Evolutionary conservation across 768 basidiomycete genomes (phyloP), one percentile per base, ranked within the genome.

Genomic region (Cystobasidium onofrii): DNA sequence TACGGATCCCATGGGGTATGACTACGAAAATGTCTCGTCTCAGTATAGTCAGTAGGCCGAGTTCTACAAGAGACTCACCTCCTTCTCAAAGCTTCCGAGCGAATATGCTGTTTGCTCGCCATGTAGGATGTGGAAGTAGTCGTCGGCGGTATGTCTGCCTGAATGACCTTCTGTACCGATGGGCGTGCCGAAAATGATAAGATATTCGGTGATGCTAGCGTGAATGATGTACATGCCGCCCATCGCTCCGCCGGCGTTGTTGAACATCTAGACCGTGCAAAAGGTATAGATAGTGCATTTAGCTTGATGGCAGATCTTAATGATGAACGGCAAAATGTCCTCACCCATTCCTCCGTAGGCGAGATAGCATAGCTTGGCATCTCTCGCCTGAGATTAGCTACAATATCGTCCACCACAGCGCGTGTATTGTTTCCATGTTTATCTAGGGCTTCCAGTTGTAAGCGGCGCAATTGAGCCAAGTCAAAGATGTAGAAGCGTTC

Each of bases 91-190:
- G 4, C 85, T 84, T 33, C 93, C 94, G 0, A 95, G 88, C 29
- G 69, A 80, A 81, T 92, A 96, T 0, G 94, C 95, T 88, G 92
- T 95, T 81, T 99, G 91, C 82, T 95, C 92, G 0, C 95, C 96
- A 63, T 87, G 83, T 36, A 99, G 84, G 79, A 99, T 97, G 80
- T 96, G 87, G 84, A 98, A 99, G 82, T 97, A 98, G 80, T 99
- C 96, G 80, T 99, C 96, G 0, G 94, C 93, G 0, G 91, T 91
- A 81, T 97, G 95, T 70, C 95, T 77, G 9, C 96, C 96, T 17
- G 88, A 86, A 80, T 98, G 96, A 1, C 96, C 96, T 82, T 99
- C 96, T 1, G 95, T 98, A 12, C 96, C 96, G 12, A 97, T 85
- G 0, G 96, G 92, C 0, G 94, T 95, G 2, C 96, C 77, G 64